A percentile compares a stretch with the other conserved stretches of the same genome.
Evolutionary conservation across 176 grass and related monocot species (phyloP).

Genomic region (Saccharum spontaneum): DNA sequence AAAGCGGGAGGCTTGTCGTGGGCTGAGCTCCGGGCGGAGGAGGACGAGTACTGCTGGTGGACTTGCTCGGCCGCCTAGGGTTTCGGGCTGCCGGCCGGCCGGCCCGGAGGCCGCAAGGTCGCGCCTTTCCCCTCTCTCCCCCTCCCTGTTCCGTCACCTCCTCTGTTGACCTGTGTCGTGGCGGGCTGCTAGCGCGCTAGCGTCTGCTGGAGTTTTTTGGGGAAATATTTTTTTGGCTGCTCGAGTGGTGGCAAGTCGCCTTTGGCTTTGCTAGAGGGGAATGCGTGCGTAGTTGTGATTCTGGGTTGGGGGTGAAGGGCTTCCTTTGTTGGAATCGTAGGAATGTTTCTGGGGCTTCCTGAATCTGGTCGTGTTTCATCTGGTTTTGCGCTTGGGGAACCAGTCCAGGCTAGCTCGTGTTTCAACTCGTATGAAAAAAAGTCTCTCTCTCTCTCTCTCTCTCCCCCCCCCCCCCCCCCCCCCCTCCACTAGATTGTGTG

Average conservation of each 20-base stretch:
- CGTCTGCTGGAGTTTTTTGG: not conserved
- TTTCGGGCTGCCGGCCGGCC: slow-evolving; percentile 35
- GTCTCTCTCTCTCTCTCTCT: too few species aligned
- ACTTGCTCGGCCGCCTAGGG: slow-evolving; percentile 37
- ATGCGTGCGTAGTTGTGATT: slow-evolving; percentile 1
- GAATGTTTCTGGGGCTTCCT: slow-evolving; percentile 4
- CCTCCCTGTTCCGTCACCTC: not conserved
- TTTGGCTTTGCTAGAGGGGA: not conserved
- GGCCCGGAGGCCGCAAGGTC: slow-evolving; percentile 34
- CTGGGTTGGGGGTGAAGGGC: not conserved
- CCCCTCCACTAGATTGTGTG: not conserved
- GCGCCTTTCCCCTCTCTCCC: not conserved
- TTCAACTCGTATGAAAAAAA: not conserved
- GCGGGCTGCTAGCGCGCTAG: not conserved
- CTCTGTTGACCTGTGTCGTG: not conserved
- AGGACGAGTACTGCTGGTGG: not conserved
- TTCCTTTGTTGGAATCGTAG: not conserved
- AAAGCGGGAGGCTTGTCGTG: not conserved
- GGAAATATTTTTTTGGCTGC: not conserved
- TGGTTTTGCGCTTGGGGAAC: not conserved
- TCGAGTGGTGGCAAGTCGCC: not conserved
- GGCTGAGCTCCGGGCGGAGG: not conserved
- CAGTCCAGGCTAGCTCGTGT: not conserved
- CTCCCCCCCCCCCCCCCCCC: too few species aligned
- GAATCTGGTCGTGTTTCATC: slow-evolving; percentile 12